These are phyloP conservation scores for Echeveria elegans DNA, from an alignment of 164 flowering plant species.

Conservation along the genomic window DNA sequence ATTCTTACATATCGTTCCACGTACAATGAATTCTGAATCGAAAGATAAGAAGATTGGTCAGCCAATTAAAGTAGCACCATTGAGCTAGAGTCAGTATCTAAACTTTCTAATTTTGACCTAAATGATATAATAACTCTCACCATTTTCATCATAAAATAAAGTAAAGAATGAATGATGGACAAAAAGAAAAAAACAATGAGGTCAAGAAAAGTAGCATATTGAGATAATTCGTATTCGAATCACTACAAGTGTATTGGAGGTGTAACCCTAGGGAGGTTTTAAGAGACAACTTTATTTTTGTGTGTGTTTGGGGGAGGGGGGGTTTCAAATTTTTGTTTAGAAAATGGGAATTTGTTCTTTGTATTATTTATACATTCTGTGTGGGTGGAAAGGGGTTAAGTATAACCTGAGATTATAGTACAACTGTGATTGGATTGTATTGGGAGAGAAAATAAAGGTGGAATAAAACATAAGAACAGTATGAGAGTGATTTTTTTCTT, in stretches of 20 bases:
- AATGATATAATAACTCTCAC: background rate
- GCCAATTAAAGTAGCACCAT: background rate
- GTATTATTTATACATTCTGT: background rate
- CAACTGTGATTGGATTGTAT: background rate
- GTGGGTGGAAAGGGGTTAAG: background rate
- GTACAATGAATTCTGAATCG: background rate
- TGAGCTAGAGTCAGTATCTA: background rate
- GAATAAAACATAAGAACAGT: slow-evolving; percentile 1
- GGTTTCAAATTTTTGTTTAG: background rate
- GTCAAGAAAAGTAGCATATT: background rate
- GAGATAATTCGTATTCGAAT: slow-evolving; percentile 1
- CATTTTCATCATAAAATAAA: background rate
- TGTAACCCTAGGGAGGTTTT: slow-evolving; percentile 2
- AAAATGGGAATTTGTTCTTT: background rate
- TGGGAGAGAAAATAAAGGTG: background rate
- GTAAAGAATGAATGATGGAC: background rate
- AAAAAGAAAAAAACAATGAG: background rate
- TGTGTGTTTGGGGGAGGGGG: too few relatives aligned
- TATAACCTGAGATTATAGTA: slow-evolving; percentile 1
- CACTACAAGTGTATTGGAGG: background rate
- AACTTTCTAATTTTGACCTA: background rate
- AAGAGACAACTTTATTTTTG: background rate
- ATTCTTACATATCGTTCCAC: slow-evolving; percentile 1
- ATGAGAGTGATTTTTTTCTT: background rate
- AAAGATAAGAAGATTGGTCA: background rate